Conservation (phyloP, 1,284 basidiomycete species). For the Nidula niveotomentosa region DNA sequence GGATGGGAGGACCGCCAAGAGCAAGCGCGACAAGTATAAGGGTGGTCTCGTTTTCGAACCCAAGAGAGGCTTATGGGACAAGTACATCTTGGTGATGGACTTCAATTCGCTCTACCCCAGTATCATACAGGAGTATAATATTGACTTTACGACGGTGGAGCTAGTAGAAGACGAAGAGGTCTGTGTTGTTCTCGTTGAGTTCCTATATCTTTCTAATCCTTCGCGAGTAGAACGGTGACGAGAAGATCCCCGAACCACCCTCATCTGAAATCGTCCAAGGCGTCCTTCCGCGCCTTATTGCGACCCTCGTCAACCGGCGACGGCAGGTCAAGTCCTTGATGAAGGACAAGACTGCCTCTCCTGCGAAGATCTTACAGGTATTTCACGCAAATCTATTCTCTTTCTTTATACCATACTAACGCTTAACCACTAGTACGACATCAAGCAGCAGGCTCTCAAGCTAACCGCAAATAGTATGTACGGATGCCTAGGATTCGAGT, state of each 20-base stretch:
- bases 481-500: slow-evolving; percentile 97
- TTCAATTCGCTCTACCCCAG: slow-evolving; percentile 99
- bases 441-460: slow-evolving; percentile 97
- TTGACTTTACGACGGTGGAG: slow-evolving; percentile 97
- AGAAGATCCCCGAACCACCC: slow-evolving; percentile 90
- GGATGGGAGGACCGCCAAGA: slow-evolving; percentile 52
- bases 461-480: slow-evolving; percentile 99
- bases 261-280: slow-evolving; percentile 76
- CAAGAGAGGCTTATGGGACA: slow-evolving; percentile 96
- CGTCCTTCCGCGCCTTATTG: slow-evolving; percentile 93
- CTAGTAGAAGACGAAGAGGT: slow-evolving; percentile 68
- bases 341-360: slow-evolving; percentile 84
- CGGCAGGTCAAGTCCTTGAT: slow-evolving; percentile 92
- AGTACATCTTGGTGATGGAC: slow-evolving; percentile 98
- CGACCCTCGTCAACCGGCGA: slow-evolving; percentile 89
- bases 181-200: slow-evolving; percentile 11
- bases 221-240: slow-evolving; percentile 63
- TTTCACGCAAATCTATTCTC: slow-evolving; percentile 1
- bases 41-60: slow-evolving; percentile 99
- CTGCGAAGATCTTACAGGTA: slow-evolving; percentile 86
- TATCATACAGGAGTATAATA: slow-evolving; percentile 99
- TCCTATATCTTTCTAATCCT: slow-evolving; percentile 7
- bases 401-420: neutral
- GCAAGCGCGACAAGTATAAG: slow-evolving; percentile 95
- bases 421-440: slow-evolving; percentile 74